These are phyloP conservation scores for Peterozyma toletana DNA, from an alignment of 805 yeast genomes.

Conservation along the genomic window DNA sequence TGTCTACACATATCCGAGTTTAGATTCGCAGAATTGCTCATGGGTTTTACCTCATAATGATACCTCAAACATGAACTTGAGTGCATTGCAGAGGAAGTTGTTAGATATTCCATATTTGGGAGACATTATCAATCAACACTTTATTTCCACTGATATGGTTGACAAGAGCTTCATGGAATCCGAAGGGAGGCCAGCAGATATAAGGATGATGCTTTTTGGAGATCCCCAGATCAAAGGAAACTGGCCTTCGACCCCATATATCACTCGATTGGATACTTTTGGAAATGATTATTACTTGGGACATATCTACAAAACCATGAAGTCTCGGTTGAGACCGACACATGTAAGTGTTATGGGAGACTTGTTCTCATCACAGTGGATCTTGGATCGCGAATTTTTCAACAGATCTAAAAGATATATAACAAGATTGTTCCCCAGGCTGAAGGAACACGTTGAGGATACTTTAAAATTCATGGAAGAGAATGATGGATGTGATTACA, in stretches of 20 bases:
- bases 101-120: constrained; percentile 23
- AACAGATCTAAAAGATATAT: constrained; percentile 71
- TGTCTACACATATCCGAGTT: constrained; percentile 71
- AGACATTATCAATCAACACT: constrained; percentile 21
- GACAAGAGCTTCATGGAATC: constrained; percentile 11
- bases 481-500: constrained; percentile 54
- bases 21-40: constrained; percentile 45
- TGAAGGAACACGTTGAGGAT: constrained; percentile 38
- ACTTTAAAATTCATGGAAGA: constrained; percentile 38
- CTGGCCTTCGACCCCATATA: constrained; percentile 61
- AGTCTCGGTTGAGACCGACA: constrained; percentile 56
- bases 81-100: constrained; percentile 10
- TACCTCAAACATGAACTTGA: constrained; percentile 13
- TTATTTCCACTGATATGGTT: constrained; percentile 12
- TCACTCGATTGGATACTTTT: constrained; percentile 71
- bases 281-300: constrained; percentile 91
- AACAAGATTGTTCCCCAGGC: constrained; percentile 60
- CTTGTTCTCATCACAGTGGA: constrained; percentile 92
- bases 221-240: constrained; percentile 97
- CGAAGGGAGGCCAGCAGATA: constrained; percentile 28
- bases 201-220: constrained; percentile 77
- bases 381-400: constrained; percentile 76
- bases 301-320: constrained; percentile 69
- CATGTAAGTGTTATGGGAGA: constrained; percentile 92
- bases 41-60: constrained; percentile 38